These are phyloP conservation scores for Ilyonectria robusta DNA, from an alignment of 2,329 filamentous ascomycete species.

Conservation along the genomic window DNA sequence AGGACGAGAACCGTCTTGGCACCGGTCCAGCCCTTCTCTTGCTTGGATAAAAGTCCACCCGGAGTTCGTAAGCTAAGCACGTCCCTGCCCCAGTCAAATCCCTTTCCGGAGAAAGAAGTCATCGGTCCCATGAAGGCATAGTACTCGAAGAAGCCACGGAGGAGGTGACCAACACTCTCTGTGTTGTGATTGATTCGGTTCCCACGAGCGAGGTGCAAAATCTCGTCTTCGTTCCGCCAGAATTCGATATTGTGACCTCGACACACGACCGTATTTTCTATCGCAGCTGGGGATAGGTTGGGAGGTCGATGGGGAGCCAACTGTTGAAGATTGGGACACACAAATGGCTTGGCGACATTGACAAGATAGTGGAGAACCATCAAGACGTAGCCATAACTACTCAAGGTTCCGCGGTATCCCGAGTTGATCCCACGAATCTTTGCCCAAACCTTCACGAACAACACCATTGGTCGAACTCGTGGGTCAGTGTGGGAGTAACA, in stretches of 20 bases:
- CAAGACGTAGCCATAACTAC: slow-evolving; percentile 90
- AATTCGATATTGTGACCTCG: slow-evolving; percentile 82
- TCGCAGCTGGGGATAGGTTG: slow-evolving; percentile 42
- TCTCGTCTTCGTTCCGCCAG: slow-evolving; percentile 81
- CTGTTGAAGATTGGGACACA: slow-evolving; percentile 86
- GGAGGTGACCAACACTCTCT: slow-evolving; percentile 78
- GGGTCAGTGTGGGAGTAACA: slow-evolving; percentile 87
- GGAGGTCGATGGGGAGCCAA: slow-evolving; percentile 61
- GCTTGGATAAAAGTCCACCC: slow-evolving; percentile 80
- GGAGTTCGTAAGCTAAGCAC: slow-evolving; percentile 82
- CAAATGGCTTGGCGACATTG: slow-evolving; percentile 84
- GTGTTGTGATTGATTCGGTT: slow-evolving; percentile 77
- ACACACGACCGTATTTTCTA: slow-evolving; percentile 56
- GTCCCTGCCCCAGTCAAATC: slow-evolving; percentile 86
- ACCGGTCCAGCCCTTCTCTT: slow-evolving; percentile 88
- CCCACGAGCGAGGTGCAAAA: slow-evolving; percentile 70
- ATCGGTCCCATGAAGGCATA: slow-evolving; percentile 76
- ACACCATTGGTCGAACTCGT: slow-evolving; percentile 82
- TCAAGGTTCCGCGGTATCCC: slow-evolving; percentile 87
- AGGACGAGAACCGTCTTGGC: slow-evolving; percentile 78
- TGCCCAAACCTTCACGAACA: slow-evolving; percentile 94
- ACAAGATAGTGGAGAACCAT: slow-evolving; percentile 94
- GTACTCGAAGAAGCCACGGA: slow-evolving; percentile 91
- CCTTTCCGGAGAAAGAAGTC: slow-evolving; percentile 63
- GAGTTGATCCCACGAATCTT: slow-evolving; percentile 89